Conservation (phyloP, 2,329 filamentous ascomycete genomes). For the Pyrenophora graminea region DNA sequence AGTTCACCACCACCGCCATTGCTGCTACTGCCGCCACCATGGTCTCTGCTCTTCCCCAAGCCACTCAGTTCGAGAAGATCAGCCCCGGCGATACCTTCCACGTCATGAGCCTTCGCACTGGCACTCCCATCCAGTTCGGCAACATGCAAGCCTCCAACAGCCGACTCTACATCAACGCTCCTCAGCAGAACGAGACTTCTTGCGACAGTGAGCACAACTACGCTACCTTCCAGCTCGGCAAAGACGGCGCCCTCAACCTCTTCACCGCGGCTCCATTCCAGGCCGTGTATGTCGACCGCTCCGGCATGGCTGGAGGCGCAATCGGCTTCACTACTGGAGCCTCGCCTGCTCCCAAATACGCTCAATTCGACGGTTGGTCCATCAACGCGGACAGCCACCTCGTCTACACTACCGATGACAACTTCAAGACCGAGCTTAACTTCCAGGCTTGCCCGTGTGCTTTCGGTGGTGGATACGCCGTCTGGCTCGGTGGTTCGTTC, state of each 20-base stretch:
- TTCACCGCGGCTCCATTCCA: constrained; percentile 54
- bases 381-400: constrained; percentile 53
- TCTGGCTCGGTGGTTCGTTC: constrained; percentile 28
- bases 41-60: constrained; percentile 12
- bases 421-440: constrained; percentile 34
- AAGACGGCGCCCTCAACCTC: constrained; percentile 50
- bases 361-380: constrained; percentile 55
- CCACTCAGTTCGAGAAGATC: constrained; percentile 18
- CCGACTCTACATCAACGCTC: constrained; percentile 51
- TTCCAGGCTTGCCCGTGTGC: constrained; percentile 60
- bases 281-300: constrained; percentile 59
- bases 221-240: constrained; percentile 58
- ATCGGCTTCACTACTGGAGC: constrained; percentile 58
- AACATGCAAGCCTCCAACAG: constrained; percentile 52
- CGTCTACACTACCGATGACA: constrained; percentile 42
- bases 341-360: constrained; percentile 47
- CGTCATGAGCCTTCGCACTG: constrained; percentile 57
- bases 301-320: constrained; percentile 62
- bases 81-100: constrained; percentile 50
- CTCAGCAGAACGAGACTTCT: constrained; percentile 50
- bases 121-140: constrained; percentile 55
- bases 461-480: constrained; percentile 45
- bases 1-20: constrained; percentile 1
- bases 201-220: constrained; percentile 49
- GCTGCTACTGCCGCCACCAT: neutral